These are phyloP conservation scores for Phaeolepiota aurea DNA, from an alignment of 768 basidiomycete species.

Conservation along the genomic window DNA sequence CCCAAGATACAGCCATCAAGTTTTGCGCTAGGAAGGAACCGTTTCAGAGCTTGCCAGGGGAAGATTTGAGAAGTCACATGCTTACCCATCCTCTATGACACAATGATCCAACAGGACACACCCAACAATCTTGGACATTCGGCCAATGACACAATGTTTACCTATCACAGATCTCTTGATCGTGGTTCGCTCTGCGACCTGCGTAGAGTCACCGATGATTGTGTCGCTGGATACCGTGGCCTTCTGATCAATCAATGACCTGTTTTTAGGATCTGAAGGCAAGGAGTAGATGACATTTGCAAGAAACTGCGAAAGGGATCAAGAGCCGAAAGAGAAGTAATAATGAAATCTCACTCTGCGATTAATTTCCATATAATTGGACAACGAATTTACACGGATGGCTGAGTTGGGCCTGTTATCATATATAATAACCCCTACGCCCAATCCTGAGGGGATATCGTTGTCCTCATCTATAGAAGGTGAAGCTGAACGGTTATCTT, in stretches of 20 bases:
- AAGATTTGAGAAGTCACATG: no score
- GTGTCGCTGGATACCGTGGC: slow-evolving; percentile 81
- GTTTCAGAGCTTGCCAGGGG: no score
- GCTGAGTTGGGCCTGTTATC: slow-evolving; percentile 44
- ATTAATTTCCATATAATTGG: slow-evolving; percentile 74
- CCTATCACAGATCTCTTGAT: slow-evolving; percentile 80
- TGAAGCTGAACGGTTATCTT: background rate
- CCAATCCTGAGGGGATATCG: slow-evolving; percentile 38
- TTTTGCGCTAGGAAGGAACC: slow-evolving; percentile 67
- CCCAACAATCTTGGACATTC: slow-evolving; percentile 73
- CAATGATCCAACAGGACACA: slow-evolving; percentile 89
- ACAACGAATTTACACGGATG: slow-evolving; percentile 69
- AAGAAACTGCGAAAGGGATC: slow-evolving; percentile 33
- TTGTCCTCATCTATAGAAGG: no score
- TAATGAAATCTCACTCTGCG: slow-evolving; percentile 45
- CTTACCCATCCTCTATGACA: slow-evolving; percentile 79
- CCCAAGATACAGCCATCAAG: slow-evolving; percentile 73
- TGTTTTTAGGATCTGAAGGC: slow-evolving; percentile 53
- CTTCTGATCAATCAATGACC: slow-evolving; percentile 67
- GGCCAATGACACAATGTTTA: slow-evolving; percentile 77
- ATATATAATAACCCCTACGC: slow-evolving; percentile 60
- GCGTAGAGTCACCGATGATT: slow-evolving; percentile 75
- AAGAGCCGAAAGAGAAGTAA: background rate
- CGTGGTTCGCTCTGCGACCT: slow-evolving; percentile 68
- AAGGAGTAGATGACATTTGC: slow-evolving; percentile 41